Percentiles rank a stretch among this genome's conserved stretches.
Evolutionary conservation across 257 asterid species (phyloP).

Genomic region (Lantana camara): DNA sequence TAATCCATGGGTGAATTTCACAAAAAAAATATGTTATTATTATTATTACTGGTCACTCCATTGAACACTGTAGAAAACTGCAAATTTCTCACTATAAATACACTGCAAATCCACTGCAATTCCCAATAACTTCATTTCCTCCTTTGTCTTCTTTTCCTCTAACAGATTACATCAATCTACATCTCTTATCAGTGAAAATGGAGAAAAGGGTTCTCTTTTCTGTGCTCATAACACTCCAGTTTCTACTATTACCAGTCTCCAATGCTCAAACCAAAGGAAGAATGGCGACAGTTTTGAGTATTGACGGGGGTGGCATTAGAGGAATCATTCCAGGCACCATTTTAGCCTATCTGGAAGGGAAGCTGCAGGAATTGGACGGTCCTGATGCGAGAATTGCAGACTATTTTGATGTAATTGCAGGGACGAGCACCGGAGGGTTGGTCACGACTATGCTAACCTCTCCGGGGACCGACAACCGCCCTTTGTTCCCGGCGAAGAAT

Average conservation of each 20-base stretch:
- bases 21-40: too few relatives aligned
- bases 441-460: conserved; percentile 24
- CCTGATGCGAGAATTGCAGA: conserved; percentile 21
- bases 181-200: neutral
- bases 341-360: conserved; percentile 38
- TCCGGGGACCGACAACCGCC: conserved; percentile 21
- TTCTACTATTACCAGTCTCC: conserved; percentile 17
- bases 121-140: too few relatives aligned
- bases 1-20: too few relatives aligned
- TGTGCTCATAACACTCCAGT: conserved; percentile 13
- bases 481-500: conserved; percentile 27
- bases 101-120: too few relatives aligned
- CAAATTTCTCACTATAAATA: too few relatives aligned
- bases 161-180: too few relatives aligned
- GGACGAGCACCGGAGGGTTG: conserved; percentile 18
- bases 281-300: conserved; percentile 45
- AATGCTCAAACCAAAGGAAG: conserved; percentile 38
- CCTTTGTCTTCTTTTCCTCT: too few relatives aligned
- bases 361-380: conserved; percentile 34
- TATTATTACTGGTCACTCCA: too few relatives aligned
- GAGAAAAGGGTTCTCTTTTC: conserved; percentile 13
- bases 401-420: conserved; percentile 25
- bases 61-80: too few relatives aligned
- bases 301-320: conserved; percentile 64
- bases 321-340: conserved; percentile 45